These are phyloP conservation scores for Erythrophleum ivorense DNA, from an alignment of 331 rosid species.

Conservation along the genomic window DNA sequence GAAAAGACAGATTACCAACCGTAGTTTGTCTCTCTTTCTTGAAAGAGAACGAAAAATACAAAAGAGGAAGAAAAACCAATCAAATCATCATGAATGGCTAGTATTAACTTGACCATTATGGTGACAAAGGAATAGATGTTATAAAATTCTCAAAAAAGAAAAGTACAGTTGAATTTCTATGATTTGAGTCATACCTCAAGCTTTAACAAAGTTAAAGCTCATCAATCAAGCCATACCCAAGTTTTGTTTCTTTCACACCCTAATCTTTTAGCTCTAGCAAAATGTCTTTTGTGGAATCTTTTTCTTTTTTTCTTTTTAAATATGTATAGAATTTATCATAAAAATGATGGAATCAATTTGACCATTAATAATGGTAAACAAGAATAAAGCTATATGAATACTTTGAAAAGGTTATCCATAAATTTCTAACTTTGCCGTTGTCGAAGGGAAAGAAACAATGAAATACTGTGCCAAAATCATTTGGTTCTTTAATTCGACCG, in stretches of 20 bases:
- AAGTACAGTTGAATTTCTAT: not conserved
- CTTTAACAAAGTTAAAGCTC: not conserved
- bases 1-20: conserved; percentile 36
- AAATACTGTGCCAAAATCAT: too few relatives aligned
- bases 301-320: not conserved
- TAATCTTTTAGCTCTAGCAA: not conserved
- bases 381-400: not conserved
- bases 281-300: not conserved
- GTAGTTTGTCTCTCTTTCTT: not conserved
- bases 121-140: not conserved
- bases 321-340: not conserved
- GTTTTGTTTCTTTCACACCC: conserved; percentile 11
- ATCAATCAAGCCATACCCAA: not conserved
- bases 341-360: not conserved
- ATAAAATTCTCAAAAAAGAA: not conserved
- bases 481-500: not conserved
- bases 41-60: not conserved
- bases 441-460: too few relatives aligned
- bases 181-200: not conserved
- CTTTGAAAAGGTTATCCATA: not conserved
- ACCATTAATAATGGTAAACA: too few relatives aligned
- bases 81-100: not conserved
- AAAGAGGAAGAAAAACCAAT: not conserved
- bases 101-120: conserved; percentile 1
- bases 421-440: too few relatives aligned